A percentile compares a stretch with the other conserved stretches of the same genome.
phyloP scores from a whole-genome alignment of 768 basidiomycete genomes.

The Agaricus blazei region DNA sequence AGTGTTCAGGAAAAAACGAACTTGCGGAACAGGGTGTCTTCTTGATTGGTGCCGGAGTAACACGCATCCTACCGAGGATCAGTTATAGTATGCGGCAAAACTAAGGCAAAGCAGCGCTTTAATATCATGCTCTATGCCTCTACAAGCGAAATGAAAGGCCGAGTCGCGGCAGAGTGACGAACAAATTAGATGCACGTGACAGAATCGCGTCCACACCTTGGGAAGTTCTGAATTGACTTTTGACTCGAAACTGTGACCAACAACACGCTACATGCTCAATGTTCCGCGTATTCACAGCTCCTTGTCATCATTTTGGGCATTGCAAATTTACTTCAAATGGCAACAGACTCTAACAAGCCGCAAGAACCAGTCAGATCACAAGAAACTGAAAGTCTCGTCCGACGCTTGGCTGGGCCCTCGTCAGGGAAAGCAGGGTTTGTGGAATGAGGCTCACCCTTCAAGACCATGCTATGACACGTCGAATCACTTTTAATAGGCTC shows the following conservation, averaged over 20 bases:
- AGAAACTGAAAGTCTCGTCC: conserved; percentile 65
- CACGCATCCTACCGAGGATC: too few species aligned
- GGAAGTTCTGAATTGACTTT: not conserved
- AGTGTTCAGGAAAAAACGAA: too few species aligned
- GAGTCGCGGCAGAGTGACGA: too few species aligned
- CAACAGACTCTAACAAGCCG: not conserved
- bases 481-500: conserved; percentile 35
- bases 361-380: conserved; percentile 37
- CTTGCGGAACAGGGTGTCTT: too few species aligned
- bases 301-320: not conserved
- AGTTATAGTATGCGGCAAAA: too few species aligned
- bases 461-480: not conserved
- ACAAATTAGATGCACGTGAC: too few species aligned
- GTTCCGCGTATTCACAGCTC: not conserved
- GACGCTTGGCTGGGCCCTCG: conserved; percentile 82
- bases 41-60: too few species aligned
- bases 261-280: not conserved
- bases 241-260: not conserved
- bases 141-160: too few species aligned
- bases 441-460: not conserved
- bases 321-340: not conserved
- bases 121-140: too few species aligned
- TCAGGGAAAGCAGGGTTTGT: conserved; percentile 84
- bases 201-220: too few species aligned
- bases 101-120: too few species aligned